A percentile compares a stretch with the other conserved stretches of the same genome.
These are phyloP conservation scores for Smittium culicis DNA, from an alignment of 371 early-diverging fungal genomes.

Conservation along the genomic window DNA sequence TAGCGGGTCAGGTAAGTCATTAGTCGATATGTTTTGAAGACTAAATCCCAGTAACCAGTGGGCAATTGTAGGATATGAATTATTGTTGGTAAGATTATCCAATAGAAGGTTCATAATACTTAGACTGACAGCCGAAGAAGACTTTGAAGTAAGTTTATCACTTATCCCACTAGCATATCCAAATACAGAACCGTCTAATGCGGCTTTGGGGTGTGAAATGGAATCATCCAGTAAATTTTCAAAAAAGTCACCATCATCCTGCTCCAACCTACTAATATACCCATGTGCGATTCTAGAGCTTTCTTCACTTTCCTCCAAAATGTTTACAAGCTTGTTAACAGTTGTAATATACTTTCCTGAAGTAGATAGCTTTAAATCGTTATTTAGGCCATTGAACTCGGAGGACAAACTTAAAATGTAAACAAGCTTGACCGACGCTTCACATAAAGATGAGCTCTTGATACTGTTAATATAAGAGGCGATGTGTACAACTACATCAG, in stretches of 20 bases:
- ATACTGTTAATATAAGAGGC: conserved; percentile 49
- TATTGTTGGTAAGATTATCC: conserved; percentile 27
- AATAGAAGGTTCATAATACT: conserved; percentile 43
- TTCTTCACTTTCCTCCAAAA: conserved; percentile 45
- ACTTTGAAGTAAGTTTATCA: conserved; percentile 16
- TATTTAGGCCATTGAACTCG: conserved; percentile 24
- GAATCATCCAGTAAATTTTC: conserved; percentile 11
- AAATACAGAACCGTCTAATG: conserved; percentile 16
- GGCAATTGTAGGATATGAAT: conserved; percentile 48
- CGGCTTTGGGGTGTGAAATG: conserved; percentile 7
- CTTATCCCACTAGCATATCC: conserved; percentile 25
- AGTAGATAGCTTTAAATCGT: background rate
- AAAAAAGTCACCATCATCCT: conserved; percentile 22
- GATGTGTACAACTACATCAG: conserved; percentile 50
- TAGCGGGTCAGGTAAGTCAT: conserved; percentile 28
- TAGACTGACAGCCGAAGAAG: conserved; percentile 31
- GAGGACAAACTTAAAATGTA: conserved; percentile 49
- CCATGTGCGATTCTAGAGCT: conserved; percentile 57
- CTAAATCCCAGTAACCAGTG: conserved; percentile 80
- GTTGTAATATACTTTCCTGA: conserved; percentile 34
- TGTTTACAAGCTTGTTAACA: conserved; percentile 50
- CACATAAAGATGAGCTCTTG: conserved; percentile 52
- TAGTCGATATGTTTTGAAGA: conserved; percentile 21
- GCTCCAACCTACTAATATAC: conserved; percentile 56
- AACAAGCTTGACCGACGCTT: conserved; percentile 57